Conservation (phyloP, 192 early-diverging fungal genomes). For the Coemansia sp. region DNA sequence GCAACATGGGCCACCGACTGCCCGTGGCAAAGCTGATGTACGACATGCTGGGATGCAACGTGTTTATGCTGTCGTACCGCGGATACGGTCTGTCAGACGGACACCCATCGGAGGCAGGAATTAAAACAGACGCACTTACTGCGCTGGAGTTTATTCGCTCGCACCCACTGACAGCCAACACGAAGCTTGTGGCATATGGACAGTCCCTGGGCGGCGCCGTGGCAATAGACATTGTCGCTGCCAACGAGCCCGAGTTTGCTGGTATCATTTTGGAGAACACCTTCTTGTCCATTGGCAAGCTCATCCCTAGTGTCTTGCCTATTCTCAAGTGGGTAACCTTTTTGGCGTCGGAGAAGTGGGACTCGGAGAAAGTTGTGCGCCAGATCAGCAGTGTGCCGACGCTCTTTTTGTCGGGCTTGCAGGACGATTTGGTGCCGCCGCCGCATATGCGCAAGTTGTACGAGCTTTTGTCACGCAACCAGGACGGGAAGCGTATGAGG, state of each 20-base stretch:
- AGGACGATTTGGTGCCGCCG: constrained; percentile 90
- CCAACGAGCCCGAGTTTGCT: constrained; percentile 74
- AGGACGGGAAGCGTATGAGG: constrained; percentile 21
- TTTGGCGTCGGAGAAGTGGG: constrained; percentile 90
- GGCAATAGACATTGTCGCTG: constrained; percentile 82
- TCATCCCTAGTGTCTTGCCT: constrained; percentile 87
- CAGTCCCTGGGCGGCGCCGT: constrained; percentile 98
- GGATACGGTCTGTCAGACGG: constrained; percentile 94
- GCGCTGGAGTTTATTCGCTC: constrained; percentile 81
- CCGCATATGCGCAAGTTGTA: constrained; percentile 82
- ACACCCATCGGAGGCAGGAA: constrained; percentile 80
- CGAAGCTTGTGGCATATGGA: constrained; percentile 87
- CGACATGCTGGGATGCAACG: constrained; percentile 71
- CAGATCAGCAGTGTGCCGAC: constrained; percentile 70
- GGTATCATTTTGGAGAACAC: constrained; percentile 95
- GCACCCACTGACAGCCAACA: constrained; percentile 72
- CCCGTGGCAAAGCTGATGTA: constrained; percentile 85
- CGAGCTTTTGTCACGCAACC: constrained; percentile 59
- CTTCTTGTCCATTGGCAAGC: constrained; percentile 82
- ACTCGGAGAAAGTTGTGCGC: constrained; percentile 72
- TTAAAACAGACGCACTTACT: constrained; percentile 86
- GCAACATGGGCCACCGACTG: constrained; percentile 98
- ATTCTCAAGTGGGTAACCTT: constrained; percentile 72
- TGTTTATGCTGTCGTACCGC: constrained; percentile 98
- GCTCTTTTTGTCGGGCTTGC: constrained; percentile 77